phyloP scores from a whole-genome alignment of 208 protist species.

The Angomonas ambiguus region DNA sequence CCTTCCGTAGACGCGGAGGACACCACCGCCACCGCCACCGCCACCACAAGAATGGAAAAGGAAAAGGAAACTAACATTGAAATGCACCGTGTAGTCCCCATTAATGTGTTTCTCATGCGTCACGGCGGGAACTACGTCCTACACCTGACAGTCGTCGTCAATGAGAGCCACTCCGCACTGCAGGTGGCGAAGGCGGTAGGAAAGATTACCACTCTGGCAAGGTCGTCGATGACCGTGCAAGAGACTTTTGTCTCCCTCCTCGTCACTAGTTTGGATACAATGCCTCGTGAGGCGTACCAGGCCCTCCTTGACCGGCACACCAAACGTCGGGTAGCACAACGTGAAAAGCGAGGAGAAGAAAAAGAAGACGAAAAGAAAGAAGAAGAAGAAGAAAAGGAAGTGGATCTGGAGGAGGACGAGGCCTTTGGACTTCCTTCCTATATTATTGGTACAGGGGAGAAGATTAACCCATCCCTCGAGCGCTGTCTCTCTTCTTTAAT shows the following conservation, averaged over 20 bases:
- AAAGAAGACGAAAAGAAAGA: not conserved
- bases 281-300: conserved; percentile 21
- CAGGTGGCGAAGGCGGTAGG: conserved; percentile 33
- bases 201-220: conserved; percentile 50
- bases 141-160: conserved; percentile 67
- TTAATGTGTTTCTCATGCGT: conserved; percentile 82
- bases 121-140: conserved; percentile 78
- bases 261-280: conserved; percentile 28
- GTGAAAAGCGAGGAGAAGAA: conserved; percentile 2
- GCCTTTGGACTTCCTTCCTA: not conserved
- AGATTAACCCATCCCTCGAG: conserved; percentile 53
- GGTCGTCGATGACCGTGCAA: conserved; percentile 33
- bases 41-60: too few species aligned
- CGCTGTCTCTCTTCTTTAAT: conserved; percentile 29
- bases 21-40: not conserved
- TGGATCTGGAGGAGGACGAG: not conserved
- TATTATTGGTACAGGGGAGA: conserved; percentile 25
- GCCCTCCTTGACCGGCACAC: too few species aligned
- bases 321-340: too few species aligned
- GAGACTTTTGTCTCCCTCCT: conserved; percentile 56
- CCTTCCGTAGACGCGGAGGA: conserved; percentile 20
- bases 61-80: not conserved
- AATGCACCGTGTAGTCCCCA: conserved; percentile 34
- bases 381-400: not conserved
- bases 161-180: conserved; percentile 26